A percentile compares a stretch with the other conserved stretches of the same genome.
These are phyloP conservation scores for Alternaria sp. DNA, from an alignment of 2,329 filamentous ascomycete genomes.

Conservation along the genomic window DNA sequence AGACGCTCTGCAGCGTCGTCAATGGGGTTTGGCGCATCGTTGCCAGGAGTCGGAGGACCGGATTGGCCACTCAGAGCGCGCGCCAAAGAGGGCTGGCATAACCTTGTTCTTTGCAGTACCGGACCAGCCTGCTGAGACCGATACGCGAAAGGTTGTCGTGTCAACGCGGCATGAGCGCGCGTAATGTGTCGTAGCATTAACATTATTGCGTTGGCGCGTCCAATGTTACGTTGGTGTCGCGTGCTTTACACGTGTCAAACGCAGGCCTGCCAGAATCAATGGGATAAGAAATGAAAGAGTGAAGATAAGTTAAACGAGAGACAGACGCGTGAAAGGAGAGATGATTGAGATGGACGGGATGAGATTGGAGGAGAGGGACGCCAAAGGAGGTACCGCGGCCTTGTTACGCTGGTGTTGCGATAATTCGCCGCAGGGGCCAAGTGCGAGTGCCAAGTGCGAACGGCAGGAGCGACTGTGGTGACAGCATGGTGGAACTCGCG, in stretches of 20 bases:
- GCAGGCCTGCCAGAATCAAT: constrained; percentile 14
- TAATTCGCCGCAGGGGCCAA: constrained; percentile 7
- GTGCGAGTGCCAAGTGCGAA: constrained; percentile 2
- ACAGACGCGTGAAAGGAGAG: constrained; percentile 16
- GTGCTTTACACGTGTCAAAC: constrained; percentile 28
- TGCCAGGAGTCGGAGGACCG: constrained; percentile 45
- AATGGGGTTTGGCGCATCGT: constrained; percentile 47
- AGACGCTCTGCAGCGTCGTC: constrained; percentile 45
- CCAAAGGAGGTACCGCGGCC: constrained; percentile 4
- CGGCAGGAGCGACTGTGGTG: background rate
- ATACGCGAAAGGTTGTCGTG: constrained; percentile 20
- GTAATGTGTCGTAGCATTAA: constrained; percentile 37
- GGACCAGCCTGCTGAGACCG: constrained; percentile 35
- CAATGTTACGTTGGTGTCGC: constrained; percentile 21
- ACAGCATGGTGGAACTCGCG: background rate
- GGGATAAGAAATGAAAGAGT: constrained; percentile 15
- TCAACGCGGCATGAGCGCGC: constrained; percentile 27
- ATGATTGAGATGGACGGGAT: constrained; percentile 3
- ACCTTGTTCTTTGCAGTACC: constrained; percentile 14
- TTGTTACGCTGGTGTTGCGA: constrained; percentile 10
- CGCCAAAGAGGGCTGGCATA: constrained; percentile 15
- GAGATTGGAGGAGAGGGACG: background rate
- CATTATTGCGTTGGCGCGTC: constrained; percentile 33
- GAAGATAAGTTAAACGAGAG: constrained; percentile 12
- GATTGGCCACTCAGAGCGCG: constrained; percentile 44